These are phyloP conservation scores for Microbotryum lychnidis-dioicae DNA, from an alignment of 1,284 basidiomycete genomes.

Conservation along the genomic window DNA sequence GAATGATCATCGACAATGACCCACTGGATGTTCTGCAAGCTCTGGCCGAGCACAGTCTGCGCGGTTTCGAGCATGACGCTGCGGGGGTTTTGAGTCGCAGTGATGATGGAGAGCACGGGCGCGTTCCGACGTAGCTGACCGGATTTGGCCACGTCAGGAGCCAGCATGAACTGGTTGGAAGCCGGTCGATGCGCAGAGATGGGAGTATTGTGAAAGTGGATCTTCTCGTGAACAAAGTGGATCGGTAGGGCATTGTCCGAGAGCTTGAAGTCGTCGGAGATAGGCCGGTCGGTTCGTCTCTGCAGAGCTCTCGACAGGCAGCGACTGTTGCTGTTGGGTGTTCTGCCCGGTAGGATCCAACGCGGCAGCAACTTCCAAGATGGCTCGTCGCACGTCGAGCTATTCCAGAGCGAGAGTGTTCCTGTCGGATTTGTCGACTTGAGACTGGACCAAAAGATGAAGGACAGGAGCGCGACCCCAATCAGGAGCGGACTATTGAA, in stretches of 20 bases:
- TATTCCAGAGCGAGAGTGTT: not conserved
- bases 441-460: constrained; percentile 5
- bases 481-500: constrained; percentile 12
- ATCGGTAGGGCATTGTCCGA: constrained; percentile 22
- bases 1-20: constrained; percentile 29
- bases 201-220: constrained; percentile 25
- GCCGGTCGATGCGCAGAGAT: constrained; percentile 22
- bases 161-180: constrained; percentile 23
- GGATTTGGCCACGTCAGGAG: constrained; percentile 5
- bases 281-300: constrained; percentile 1
- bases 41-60: constrained; percentile 21
- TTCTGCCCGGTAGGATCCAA: not conserved
- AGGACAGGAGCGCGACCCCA: constrained; percentile 6
- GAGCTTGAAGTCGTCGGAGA: constrained; percentile 8
- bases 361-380: not conserved
- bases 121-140: constrained; percentile 1
- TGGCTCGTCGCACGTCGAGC: not conserved
- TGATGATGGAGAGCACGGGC: constrained; percentile 26
- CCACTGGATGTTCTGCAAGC: constrained; percentile 27
- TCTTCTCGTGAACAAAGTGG: constrained; percentile 19
- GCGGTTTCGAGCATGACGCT: constrained; percentile 22
- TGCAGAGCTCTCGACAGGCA: constrained; percentile 3
- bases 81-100: constrained; percentile 27
- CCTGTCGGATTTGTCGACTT: not conserved
- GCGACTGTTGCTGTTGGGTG: not conserved